Evolutionary conservation across 768 basidiomycete genomes (phyloP).

Genomic region (Kwoniella newhampshirensis): DNA sequence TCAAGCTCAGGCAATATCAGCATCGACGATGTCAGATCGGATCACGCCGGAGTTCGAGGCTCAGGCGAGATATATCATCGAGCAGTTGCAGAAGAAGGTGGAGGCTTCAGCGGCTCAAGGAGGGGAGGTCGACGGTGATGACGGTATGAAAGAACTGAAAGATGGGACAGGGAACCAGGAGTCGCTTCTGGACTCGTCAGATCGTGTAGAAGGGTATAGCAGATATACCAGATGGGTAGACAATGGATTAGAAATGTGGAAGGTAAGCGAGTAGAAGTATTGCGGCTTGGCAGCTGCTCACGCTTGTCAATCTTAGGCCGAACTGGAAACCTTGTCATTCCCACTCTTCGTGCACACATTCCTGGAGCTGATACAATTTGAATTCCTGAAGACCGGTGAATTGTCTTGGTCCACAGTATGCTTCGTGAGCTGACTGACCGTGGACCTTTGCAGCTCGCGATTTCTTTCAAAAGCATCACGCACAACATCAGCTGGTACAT

Average conservation of each 20-base stretch:
- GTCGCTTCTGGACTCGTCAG: conserved; percentile 48
- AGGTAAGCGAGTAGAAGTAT: conserved; percentile 33
- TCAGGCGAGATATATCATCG: conserved; percentile 51
- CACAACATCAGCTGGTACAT: conserved; percentile 67
- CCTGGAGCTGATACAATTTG: conserved; percentile 85
- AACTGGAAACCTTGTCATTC: conserved; percentile 88
- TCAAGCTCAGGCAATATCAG: conserved; percentile 44
- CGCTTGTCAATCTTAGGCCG: conserved; percentile 62
- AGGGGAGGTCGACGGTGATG: conserved; percentile 25
- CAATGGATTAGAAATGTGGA: conserved; percentile 53
- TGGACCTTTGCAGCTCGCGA: conserved; percentile 61
- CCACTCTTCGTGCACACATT: conserved; percentile 98
- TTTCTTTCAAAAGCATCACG: conserved; percentile 72
- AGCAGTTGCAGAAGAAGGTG: conserved; percentile 41
- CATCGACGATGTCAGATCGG: conserved; percentile 42
- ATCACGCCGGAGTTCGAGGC: conserved; percentile 52
- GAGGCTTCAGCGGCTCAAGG: conserved; percentile 28
- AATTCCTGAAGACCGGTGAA: conserved; percentile 85
- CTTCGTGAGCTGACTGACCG: conserved; percentile 7
- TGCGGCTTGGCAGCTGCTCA: too few relatives aligned
- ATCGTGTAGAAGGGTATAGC: conserved; percentile 50
- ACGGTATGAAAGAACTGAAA: conserved; percentile 24
- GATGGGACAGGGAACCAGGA: conserved; percentile 24
- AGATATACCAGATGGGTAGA: conserved; percentile 52
- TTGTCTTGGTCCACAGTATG: conserved; percentile 13